phyloP scores from a whole-genome alignment of 169 alveolate genomes.

The Babesia microti region DNA sequence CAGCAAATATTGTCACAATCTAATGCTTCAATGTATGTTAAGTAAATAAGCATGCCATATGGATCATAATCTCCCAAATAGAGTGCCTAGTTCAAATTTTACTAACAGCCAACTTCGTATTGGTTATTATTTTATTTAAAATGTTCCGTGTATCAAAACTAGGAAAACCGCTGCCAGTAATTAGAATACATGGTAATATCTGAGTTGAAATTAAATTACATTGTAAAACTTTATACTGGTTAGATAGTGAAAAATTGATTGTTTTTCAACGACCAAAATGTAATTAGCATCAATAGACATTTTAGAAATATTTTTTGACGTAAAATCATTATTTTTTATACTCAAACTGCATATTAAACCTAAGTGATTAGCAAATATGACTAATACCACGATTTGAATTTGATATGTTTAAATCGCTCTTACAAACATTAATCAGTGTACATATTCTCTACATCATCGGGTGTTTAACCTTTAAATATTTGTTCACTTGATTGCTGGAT shows the following conservation, averaged over 20 bases:
- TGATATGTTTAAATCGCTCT: too few relatives aligned
- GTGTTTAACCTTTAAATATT: too few relatives aligned
- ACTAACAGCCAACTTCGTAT: constrained; percentile 8
- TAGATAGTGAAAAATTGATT: constrained; percentile 40
- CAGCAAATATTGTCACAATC: constrained; percentile 1
- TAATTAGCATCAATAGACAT: constrained; percentile 20
- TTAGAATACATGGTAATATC: constrained; percentile 36
- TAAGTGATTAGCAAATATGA: too few relatives aligned
- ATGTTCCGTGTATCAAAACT: constrained; percentile 37
- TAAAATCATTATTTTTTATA: too few relatives aligned
- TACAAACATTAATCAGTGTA: too few relatives aligned
- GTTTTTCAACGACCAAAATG: constrained; percentile 45
- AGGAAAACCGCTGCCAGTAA: constrained; percentile 53
- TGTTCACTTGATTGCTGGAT: too few relatives aligned
- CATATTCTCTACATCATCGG: too few relatives aligned
- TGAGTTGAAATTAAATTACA: constrained; percentile 5
- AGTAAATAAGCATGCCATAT: constrained; percentile 38
- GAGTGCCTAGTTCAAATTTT: constrained; percentile 3
- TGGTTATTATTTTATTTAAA: constrained; percentile 8
- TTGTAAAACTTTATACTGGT: constrained; percentile 27
- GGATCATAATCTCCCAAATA: constrained; percentile 53
- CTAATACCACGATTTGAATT: too few relatives aligned
- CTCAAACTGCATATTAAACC: too few relatives aligned
- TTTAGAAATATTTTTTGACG: too few relatives aligned
- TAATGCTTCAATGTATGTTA: constrained; percentile 23